Percentiles rank a stretch among this genome's conserved stretches.
These are phyloP conservation scores for Hippophae gyantsensis DNA, from an alignment of 306 rosid species.

Conservation along the genomic window DNA sequence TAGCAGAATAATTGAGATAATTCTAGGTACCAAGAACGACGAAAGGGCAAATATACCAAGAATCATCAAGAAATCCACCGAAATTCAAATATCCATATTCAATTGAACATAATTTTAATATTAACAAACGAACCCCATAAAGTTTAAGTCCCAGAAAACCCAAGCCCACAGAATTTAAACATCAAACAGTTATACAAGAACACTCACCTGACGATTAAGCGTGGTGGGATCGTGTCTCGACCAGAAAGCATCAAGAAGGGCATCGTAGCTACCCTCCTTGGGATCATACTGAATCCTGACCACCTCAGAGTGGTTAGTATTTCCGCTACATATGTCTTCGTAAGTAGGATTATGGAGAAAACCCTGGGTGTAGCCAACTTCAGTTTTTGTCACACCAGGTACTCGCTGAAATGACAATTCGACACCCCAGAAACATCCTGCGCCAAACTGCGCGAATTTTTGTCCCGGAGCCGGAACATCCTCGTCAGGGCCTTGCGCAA, in stretches of 20 bases:
- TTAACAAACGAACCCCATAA: neutral
- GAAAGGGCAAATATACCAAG: neutral
- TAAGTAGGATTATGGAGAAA: slow-evolving; percentile 59
- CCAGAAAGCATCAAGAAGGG: slow-evolving; percentile 74
- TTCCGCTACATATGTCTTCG: slow-evolving; percentile 77
- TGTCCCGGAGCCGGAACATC: slow-evolving; percentile 73
- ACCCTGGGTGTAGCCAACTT: slow-evolving; percentile 86
- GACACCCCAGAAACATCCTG: slow-evolving; percentile 97
- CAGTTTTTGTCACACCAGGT: slow-evolving; percentile 74
- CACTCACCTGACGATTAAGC: slow-evolving; percentile 74
- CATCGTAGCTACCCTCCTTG: slow-evolving; percentile 47
- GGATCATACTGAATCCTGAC: slow-evolving; percentile 85
- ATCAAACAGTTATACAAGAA: neutral
- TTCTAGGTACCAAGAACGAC: neutral
- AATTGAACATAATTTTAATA: neutral
- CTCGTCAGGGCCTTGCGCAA: slow-evolving; percentile 73
- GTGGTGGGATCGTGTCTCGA: slow-evolving; percentile 83
- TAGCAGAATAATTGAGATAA: neutral
- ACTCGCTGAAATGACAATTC: slow-evolving; percentile 82
- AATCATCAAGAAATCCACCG: neutral
- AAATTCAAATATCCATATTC: neutral
- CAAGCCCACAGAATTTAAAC: neutral
- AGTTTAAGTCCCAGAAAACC: neutral
- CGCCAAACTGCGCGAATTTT: slow-evolving; percentile 84
- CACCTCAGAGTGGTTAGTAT: slow-evolving; percentile 61